Percentiles rank a stretch among this genome's conserved stretches.
These are phyloP conservation scores for Hypoxylon sp. DNA, from an alignment of 2,329 filamentous ascomycete species.

Conservation along the genomic window DNA sequence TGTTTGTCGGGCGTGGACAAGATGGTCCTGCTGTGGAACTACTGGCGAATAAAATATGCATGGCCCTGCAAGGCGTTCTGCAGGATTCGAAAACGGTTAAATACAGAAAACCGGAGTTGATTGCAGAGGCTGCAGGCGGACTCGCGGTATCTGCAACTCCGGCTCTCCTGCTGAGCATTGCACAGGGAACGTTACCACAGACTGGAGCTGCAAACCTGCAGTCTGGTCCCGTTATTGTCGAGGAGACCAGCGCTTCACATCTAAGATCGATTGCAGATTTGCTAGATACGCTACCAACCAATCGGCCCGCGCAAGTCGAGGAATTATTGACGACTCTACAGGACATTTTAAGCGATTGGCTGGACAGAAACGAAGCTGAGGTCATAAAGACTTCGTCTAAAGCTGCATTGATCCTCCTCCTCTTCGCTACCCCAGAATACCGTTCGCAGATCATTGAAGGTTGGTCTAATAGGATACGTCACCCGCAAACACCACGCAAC, in stretches of 20 bases:
- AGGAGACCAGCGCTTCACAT: conserved; percentile 23
- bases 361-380: conserved; percentile 60
- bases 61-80: conserved; percentile 50
- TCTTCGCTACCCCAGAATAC: conserved; percentile 51
- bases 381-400: conserved; percentile 59
- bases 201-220: conserved; percentile 35
- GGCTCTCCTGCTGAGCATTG: conserved; percentile 52
- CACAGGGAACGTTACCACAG: conserved; percentile 26
- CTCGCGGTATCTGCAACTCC: conserved; percentile 64
- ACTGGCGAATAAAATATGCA: conserved; percentile 38
- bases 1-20: conserved; percentile 35
- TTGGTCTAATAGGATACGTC: conserved; percentile 58
- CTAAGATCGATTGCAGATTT: conserved; percentile 20
- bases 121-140: conserved; percentile 68
- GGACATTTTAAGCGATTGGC: conserved; percentile 54
- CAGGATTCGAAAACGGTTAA: conserved; percentile 52
- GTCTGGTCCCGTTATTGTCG: conserved; percentile 40
- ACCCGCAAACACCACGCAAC: conserved; percentile 46
- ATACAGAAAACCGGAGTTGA: conserved; percentile 69
- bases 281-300: conserved; percentile 26
- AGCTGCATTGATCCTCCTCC: conserved; percentile 60
- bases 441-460: conserved; percentile 52
- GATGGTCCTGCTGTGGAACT: conserved; percentile 16
- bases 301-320: conserved; percentile 27
- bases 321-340: conserved; percentile 42